Conservation (phyloP, 306 rosid genomes). For the Vicia sativa region DNA sequence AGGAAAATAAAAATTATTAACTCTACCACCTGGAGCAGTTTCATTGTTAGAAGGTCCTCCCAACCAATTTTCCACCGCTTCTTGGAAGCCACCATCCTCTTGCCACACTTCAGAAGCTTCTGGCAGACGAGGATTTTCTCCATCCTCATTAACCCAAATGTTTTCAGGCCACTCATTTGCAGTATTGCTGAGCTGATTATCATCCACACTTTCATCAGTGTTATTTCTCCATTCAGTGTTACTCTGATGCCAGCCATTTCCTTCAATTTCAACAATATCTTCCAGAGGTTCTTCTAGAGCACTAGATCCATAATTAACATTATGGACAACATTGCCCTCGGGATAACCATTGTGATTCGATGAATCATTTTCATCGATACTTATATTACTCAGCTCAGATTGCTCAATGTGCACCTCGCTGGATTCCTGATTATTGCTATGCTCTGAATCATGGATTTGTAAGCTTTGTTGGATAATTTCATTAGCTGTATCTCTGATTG, state of each 20-base stretch:
- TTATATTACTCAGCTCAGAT: conserved; percentile 46
- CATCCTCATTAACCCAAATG: conserved; percentile 48
- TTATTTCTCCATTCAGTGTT: conserved; percentile 53
- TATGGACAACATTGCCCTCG: conserved; percentile 42
- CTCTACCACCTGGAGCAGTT: conserved; percentile 51
- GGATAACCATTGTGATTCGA: conserved; percentile 26
- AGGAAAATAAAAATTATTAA: conserved; percentile 63
- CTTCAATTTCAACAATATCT: conserved; percentile 49
- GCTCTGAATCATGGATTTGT: conserved; percentile 42
- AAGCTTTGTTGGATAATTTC: conserved; percentile 42
- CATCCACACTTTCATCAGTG: conserved; percentile 42
- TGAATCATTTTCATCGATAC: conserved; percentile 32
- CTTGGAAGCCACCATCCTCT: conserved; percentile 68
- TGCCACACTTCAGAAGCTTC: conserved; percentile 66
- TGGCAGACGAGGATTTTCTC: conserved; percentile 56
- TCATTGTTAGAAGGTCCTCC: conserved; percentile 67
- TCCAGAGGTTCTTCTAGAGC: conserved; percentile 54
- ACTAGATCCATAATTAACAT: conserved; percentile 46
- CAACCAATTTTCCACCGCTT: conserved; percentile 80
- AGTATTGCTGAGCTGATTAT: conserved; percentile 50
- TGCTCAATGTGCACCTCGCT: conserved; percentile 45
- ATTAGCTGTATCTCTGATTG: conserved; percentile 37
- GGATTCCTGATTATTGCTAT: conserved; percentile 43
- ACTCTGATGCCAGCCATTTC: conserved; percentile 49
- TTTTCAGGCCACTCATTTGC: conserved; percentile 58